Evolutionary conservation across 116 monocot species (phyloP).

Genomic region (Trichopus zeylanicus): DNA sequence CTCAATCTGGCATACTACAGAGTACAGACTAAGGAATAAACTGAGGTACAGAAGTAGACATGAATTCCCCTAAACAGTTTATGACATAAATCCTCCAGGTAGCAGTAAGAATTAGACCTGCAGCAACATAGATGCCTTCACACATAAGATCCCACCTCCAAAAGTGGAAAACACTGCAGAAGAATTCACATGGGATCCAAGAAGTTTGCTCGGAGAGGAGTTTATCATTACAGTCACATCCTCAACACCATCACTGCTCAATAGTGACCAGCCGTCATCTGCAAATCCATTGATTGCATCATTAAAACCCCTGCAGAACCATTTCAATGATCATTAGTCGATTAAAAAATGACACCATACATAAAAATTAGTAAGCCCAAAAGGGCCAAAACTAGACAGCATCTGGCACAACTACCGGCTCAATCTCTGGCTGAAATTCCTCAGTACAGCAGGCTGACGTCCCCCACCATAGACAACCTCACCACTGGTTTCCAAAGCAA

Average conservation of each 20-base stretch:
- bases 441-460: slow-evolving; percentile 69
- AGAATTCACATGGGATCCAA: slow-evolving; percentile 45
- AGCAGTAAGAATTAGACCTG: slow-evolving; percentile 26
- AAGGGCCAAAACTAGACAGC: neutral
- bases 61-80: neutral
- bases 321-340: neutral
- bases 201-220: slow-evolving; percentile 57
- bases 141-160: slow-evolving; percentile 74
- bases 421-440: slow-evolving; percentile 80
- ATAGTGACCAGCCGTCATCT: slow-evolving; percentile 87
- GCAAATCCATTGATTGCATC: slow-evolving; percentile 93
- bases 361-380: too few species aligned
- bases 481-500: slow-evolving; percentile 74
- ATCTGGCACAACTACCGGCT: slow-evolving; percentile 36
- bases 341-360: too few species aligned
- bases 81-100: neutral
- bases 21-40: too few species aligned
- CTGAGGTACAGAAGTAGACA: too few species aligned
- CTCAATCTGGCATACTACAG: too few species aligned
- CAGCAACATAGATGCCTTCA: slow-evolving; percentile 93
- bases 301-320: slow-evolving; percentile 69
- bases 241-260: slow-evolving; percentile 73
- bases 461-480: slow-evolving; percentile 64
- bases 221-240: slow-evolving; percentile 82
- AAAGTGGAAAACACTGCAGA: slow-evolving; percentile 39